A percentile compares a stretch with the other conserved stretches of the same genome.
Evolutionary conservation across 768 basidiomycete species (phyloP).

Genomic region (Brasilioporus rufonigricans): DNA sequence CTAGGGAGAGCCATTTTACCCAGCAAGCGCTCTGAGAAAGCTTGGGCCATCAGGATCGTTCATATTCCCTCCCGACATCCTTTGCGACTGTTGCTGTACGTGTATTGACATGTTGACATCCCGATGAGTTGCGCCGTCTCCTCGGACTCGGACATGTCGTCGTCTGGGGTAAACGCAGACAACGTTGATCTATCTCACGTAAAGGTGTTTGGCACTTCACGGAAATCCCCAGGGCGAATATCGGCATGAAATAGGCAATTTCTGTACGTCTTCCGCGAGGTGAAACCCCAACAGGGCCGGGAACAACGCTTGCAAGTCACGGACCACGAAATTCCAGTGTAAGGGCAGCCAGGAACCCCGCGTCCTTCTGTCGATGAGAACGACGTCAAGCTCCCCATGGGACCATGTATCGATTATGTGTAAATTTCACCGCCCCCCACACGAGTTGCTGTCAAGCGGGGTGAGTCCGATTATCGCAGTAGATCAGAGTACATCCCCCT

Average conservation of each 20-base stretch:
- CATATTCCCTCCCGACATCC: neutral
- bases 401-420: neutral
- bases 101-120: neutral
- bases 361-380: neutral
- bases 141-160: neutral
- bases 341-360: neutral
- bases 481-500: neutral
- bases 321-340: neutral
- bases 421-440: neutral
- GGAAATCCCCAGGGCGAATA: neutral
- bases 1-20: neutral
- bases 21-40: neutral
- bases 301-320: no score
- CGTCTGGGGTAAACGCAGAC: conserved; percentile 3
- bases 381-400: neutral
- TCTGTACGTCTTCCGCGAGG: neutral
- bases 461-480: neutral
- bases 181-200: conserved; percentile 1
- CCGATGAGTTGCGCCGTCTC: neutral
- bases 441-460: neutral
- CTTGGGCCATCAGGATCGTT: neutral
- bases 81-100: conserved; percentile 1
- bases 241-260: neutral
- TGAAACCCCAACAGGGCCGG: no score
- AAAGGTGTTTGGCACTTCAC: neutral